These are phyloP conservation scores for Solanum dulcamara DNA, from an alignment of 257 asterid species.

Conservation along the genomic window DNA sequence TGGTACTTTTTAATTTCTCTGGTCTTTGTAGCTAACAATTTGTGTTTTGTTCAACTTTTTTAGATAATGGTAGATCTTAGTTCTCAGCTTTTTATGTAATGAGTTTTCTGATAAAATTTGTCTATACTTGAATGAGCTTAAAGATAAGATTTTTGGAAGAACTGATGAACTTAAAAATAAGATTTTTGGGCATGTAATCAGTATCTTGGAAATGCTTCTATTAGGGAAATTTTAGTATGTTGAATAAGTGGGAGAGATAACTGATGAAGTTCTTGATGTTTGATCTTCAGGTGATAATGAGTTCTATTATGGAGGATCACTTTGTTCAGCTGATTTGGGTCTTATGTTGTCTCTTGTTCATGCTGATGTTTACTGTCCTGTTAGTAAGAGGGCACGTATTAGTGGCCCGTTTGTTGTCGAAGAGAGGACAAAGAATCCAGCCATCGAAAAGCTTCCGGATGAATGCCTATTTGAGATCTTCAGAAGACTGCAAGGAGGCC, in stretches of 20 bases:
- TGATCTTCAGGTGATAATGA: constrained; percentile 66
- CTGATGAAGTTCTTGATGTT: neutral
- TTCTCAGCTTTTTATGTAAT: neutral
- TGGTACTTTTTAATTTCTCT: neutral
- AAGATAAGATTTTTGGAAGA: neutral
- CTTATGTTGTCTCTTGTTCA: constrained; percentile 46
- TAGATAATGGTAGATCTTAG: neutral
- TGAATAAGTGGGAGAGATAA: neutral
- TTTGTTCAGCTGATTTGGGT: constrained; percentile 53
- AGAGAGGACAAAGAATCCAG: constrained; percentile 22
- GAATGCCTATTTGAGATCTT: constrained; percentile 90
- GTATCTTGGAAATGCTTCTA: neutral
- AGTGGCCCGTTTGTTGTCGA: constrained; percentile 29
- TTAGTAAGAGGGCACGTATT: constrained; percentile 63
- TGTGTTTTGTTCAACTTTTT: neutral
- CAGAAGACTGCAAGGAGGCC: constrained; percentile 54
- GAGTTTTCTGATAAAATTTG: neutral
- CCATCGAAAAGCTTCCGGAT: constrained; percentile 71
- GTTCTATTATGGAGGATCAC: constrained; percentile 33
- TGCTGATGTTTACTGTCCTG: constrained; percentile 58
- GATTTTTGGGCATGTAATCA: neutral
- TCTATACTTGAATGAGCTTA: neutral
- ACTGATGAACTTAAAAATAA: neutral
- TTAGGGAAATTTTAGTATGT: neutral
- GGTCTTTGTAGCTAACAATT: neutral